These are phyloP conservation scores for Acorus calamus DNA, from an alignment of 106 monocot species.

Conservation along the genomic window DNA sequence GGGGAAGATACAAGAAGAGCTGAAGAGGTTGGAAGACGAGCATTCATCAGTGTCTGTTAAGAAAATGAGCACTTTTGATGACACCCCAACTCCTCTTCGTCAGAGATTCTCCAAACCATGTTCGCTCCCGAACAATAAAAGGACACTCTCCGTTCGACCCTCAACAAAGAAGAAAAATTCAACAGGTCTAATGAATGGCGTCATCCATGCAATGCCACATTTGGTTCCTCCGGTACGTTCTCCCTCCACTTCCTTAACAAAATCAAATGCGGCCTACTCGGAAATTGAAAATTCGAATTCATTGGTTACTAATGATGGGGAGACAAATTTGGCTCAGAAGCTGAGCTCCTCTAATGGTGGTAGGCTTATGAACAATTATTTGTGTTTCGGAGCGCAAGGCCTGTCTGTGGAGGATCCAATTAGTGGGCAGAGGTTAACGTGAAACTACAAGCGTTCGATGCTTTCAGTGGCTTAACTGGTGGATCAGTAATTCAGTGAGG, in stretches of 20 bases:
- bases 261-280: conserved; percentile 18
- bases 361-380: conserved; percentile 57
- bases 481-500: too few relatives aligned
- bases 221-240: conserved; percentile 16
- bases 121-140: conserved; percentile 50
- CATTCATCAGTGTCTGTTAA: conserved; percentile 36
- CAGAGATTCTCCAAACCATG: conserved; percentile 36
- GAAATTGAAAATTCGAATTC: conserved; percentile 27
- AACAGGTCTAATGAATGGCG: conserved; percentile 55
- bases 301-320: conserved; percentile 1
- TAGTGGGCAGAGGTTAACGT: conserved; percentile 13
- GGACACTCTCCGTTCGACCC: conserved; percentile 50
- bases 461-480: conserved; percentile 32
- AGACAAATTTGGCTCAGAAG: conserved; percentile 12
- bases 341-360: conserved; percentile 14
- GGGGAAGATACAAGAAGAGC: too few relatives aligned
- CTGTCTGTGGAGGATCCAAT: conserved; percentile 24
- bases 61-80: conserved; percentile 31
- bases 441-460: conserved; percentile 28
- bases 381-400: conserved; percentile 68
- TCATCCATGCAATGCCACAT: conserved; percentile 69
- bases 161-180: conserved; percentile 55
- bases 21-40: conserved; percentile 25
- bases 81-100: conserved; percentile 58
- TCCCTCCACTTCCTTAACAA: conserved; percentile 13